A percentile compares a stretch with the other conserved stretches of the same genome.
These are phyloP conservation scores for Chenopodium suecicum DNA, from an alignment of 148 eudicot species.

Conservation along the genomic window DNA sequence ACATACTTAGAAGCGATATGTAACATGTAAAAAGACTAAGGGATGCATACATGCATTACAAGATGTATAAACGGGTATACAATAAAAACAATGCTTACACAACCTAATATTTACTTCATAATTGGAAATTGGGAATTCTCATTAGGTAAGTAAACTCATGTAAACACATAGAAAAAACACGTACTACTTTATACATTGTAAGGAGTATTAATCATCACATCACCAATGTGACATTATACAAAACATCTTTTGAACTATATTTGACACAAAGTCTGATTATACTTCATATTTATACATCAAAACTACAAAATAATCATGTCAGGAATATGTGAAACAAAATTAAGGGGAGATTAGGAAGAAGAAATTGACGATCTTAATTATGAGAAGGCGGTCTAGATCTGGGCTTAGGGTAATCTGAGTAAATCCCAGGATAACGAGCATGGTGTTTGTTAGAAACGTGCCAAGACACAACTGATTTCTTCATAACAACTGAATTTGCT, in stretches of 20 bases:
- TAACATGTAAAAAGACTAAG: too few species aligned
- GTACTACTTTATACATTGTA: too few species aligned
- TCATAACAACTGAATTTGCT: slow-evolving; percentile 6
- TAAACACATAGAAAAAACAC: too few species aligned
- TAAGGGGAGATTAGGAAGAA: not conserved
- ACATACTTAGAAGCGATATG: too few species aligned
- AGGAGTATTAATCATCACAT: too few species aligned
- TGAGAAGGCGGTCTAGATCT: slow-evolving; percentile 35
- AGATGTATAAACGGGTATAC: too few species aligned
- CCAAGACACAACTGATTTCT: slow-evolving; percentile 22
- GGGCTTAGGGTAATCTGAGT: slow-evolving; percentile 36
- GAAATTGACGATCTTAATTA: slow-evolving; percentile 16
- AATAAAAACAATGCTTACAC: too few species aligned
- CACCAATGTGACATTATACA: not conserved
- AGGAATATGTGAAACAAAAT: not conserved
- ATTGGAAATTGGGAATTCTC: too few species aligned
- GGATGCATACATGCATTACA: too few species aligned
- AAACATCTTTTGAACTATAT: not conserved
- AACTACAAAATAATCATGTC: not conserved
- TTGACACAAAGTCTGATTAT: not conserved
- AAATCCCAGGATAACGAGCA: slow-evolving; percentile 21
- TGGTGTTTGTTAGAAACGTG: slow-evolving; percentile 20
- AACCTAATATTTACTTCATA: too few species aligned
- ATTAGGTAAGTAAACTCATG: too few species aligned
- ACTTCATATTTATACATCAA: not conserved